Base-by-base conservation (phyloP, 2,329 filamentous ascomycete species). In the Sclerotinia sclerotiorum region DNA sequence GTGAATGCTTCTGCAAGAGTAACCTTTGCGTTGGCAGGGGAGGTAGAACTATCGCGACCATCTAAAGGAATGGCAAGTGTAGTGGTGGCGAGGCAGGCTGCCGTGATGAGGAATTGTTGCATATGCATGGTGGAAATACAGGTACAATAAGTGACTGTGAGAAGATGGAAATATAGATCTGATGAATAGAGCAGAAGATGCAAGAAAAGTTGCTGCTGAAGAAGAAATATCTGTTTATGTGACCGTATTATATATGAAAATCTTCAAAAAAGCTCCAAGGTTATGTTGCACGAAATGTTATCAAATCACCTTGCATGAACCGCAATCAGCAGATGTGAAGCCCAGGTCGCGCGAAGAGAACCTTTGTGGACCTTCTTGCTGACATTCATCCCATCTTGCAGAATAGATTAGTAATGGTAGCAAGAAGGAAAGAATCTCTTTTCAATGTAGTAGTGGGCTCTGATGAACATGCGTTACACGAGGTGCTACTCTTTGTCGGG, bases 1-100 rank as follows among this genome's bases (percentile, higher is more conserved):
- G 46, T 68, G 44, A 70, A 70, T 21, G 69, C 70, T 66, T 42
- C 29, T 13, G 35, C n/a, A 27, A 42, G 67, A 24, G 68, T 72
- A 46, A 68, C 73, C 63, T 73, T 72, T 44, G 64, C 62, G 7
- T 49, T 64, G 10, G 46, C 46, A 19, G 56, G 35, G 10, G 56
- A 44, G n/a, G 35, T 67, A 2, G 57, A 55, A 29, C 19, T 58
- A 24, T 15, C 49, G 24, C 56, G 65, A 27, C 56, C 24, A 24
- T 62, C 56, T 19, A 67, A n/a, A 2, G 65, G 65, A 44, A 27
- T 19, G 4, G 65, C 48, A 5, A 67, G 32, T 35, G 35, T 17
- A 29, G 19, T n/a, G 35, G 11, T 52, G 24, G 57, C 51, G 11
- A 67, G 35, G 15, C 35, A 27, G 2, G 15, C 35, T 52, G 56